Evolutionary conservation across 495 filamentous ascomycete genomes (phyloP).

Genomic region (Penicillium turbatum): DNA sequence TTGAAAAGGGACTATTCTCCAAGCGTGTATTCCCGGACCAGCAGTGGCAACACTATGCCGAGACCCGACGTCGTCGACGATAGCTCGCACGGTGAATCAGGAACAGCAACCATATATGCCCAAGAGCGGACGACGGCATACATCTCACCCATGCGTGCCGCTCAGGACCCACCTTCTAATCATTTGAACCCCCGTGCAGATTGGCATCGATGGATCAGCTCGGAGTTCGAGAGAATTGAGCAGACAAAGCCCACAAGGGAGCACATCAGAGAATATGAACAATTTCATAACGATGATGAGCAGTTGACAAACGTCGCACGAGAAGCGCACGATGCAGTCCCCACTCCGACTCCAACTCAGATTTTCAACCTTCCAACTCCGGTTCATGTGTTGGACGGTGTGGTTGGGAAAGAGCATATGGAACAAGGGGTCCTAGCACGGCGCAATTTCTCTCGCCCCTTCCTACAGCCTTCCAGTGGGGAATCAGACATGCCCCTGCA

Average conservation of each 20-base stretch:
- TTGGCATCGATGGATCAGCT: conserved; percentile 49
- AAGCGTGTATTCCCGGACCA: conserved; percentile 56
- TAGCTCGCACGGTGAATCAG: conserved; percentile 26
- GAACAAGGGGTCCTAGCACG: conserved; percentile 11
- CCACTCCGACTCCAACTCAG: neutral
- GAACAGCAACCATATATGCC: conserved; percentile 44
- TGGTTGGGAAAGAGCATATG: too few species aligned
- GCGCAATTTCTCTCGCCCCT: conserved; percentile 38
- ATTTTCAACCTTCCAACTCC: too few species aligned
- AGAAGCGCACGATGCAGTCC: neutral
- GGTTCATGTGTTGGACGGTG: too few species aligned
- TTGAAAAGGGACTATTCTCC: conserved; percentile 25
- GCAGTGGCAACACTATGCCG: conserved; percentile 40
- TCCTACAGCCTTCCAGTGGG: conserved; percentile 33
- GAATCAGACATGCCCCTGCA: conserved; percentile 25
- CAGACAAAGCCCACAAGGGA: conserved; percentile 30
- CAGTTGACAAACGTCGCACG: conserved; percentile 15
- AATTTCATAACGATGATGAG: conserved; percentile 47
- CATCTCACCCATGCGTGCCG: conserved; percentile 25
- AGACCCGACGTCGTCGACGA: conserved; percentile 15
- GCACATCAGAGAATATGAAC: conserved; percentile 58
- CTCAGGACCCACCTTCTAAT: conserved; percentile 5
- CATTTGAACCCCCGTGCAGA: conserved; percentile 32
- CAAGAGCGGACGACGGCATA: conserved; percentile 39
- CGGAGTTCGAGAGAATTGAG: conserved; percentile 40